Percentiles rank a stretch among this genome's conserved stretches.
These are phyloP conservation scores for Rhizopogon sp. DNA, from an alignment of 768 basidiomycete species.

Conservation along the genomic window DNA sequence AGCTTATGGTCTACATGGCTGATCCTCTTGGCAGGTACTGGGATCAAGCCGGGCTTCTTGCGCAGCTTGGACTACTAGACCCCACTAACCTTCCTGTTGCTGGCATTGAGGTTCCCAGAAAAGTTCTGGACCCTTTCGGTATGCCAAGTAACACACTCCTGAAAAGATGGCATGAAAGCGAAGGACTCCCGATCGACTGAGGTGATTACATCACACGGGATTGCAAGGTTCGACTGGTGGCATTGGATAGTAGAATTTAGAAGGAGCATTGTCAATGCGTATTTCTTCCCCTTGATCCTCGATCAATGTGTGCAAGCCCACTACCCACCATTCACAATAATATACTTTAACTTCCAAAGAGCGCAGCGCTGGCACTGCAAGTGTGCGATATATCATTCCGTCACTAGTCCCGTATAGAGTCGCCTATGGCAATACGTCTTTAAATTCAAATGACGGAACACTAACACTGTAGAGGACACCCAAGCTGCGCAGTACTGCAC, in stretches of 20 bases:
- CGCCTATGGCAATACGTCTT: too few species aligned
- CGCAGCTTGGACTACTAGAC: conserved; percentile 37
- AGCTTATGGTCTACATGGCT: neutral
- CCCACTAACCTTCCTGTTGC: conserved; percentile 29
- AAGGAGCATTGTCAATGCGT: neutral
- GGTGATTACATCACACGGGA: conserved; percentile 20
- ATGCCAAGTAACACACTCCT: conserved; percentile 34
- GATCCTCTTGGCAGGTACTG: conserved; percentile 29
- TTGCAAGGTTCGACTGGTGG: neutral
- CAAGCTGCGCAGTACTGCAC: too few species aligned
- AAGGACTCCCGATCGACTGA: conserved; percentile 27
- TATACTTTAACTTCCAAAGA: too few species aligned
- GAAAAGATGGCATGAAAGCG: conserved; percentile 31
- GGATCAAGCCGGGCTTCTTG: conserved; percentile 45
- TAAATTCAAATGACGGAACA: too few species aligned
- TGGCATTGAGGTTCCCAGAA: conserved; percentile 34
- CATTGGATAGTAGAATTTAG: neutral
- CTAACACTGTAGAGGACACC: too few species aligned
- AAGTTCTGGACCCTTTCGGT: conserved; percentile 38
- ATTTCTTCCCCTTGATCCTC: neutral
- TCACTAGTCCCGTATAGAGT: too few species aligned
- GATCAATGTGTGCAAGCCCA: too few species aligned
- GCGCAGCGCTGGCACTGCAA: too few species aligned
- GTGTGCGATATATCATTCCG: too few species aligned
- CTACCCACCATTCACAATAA: too few species aligned